Conservation (phyloP, 352 stramenopile genomes). For the Phytophthora vignae region DNA sequence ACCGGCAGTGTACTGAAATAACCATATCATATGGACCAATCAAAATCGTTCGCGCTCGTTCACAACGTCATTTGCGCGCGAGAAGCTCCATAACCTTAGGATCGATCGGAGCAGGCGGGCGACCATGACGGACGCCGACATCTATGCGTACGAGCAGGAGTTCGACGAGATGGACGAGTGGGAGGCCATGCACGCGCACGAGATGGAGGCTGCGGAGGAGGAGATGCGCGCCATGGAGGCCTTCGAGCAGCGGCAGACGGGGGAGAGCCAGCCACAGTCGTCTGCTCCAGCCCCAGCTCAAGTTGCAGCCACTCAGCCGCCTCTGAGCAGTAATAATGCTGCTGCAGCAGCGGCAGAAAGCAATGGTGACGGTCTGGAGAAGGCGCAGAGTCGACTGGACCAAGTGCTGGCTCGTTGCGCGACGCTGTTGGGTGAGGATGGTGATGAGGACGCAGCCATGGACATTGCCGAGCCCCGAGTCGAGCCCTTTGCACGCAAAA, state of each 20-base stretch:
- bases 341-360: slow-evolving; percentile 10
- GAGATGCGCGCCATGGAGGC: slow-evolving; percentile 66
- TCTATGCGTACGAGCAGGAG: slow-evolving; percentile 85
- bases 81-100: neutral
- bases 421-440: slow-evolving; percentile 65
- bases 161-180: slow-evolving; percentile 82
- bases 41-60: slow-evolving; percentile 44
- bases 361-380: slow-evolving; percentile 39
- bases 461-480: slow-evolving; percentile 43
- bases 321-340: slow-evolving; percentile 8
- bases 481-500: slow-evolving; percentile 34
- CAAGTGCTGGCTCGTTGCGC: slow-evolving; percentile 70
- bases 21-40: slow-evolving; percentile 39
- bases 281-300: neutral
- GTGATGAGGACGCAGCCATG: slow-evolving; percentile 53
- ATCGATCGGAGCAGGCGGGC: neutral
- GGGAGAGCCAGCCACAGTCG: slow-evolving; percentile 22
- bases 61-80: slow-evolving; percentile 2
- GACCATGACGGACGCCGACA: slow-evolving; percentile 70
- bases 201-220: slow-evolving; percentile 83
- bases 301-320: slow-evolving; percentile 2
- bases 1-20: slow-evolving; percentile 4
- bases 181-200: slow-evolving; percentile 82
- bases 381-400: slow-evolving; percentile 57
- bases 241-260: slow-evolving; percentile 39